A percentile compares a stretch with the other conserved stretches of the same genome.
phyloP scores from a whole-genome alignment of 2,329 filamentous ascomycete genomes.

The Mollisiaceae sp. region DNA sequence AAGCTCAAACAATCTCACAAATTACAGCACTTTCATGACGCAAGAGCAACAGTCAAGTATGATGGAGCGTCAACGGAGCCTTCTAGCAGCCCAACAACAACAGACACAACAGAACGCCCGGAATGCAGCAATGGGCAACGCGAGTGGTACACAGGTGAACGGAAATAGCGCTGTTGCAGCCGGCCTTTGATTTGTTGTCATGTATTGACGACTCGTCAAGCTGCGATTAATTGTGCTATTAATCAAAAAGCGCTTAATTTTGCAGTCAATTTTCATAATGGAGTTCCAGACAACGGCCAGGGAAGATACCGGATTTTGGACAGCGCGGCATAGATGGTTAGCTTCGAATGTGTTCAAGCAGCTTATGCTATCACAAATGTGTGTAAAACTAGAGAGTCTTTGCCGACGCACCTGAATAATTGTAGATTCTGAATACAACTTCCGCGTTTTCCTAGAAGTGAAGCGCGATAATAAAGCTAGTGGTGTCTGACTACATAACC shows the following conservation, averaged over 20 bases:
- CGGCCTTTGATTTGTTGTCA: constrained; percentile 2
- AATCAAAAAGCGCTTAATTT: constrained; percentile 3
- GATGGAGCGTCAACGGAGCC: constrained; percentile 45
- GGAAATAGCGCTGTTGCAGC: constrained; percentile 34
- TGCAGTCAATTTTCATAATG: not conserved
- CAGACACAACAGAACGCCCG: constrained; percentile 39
- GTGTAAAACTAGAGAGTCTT: constrained; percentile 19
- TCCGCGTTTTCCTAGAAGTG: not conserved
- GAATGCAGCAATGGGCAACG: constrained; percentile 35
- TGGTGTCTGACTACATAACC: not conserved
- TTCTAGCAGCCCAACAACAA: constrained; percentile 43
- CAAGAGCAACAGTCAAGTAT: constrained; percentile 43
- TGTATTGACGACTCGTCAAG: not conserved
- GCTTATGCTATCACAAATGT: constrained; percentile 12
- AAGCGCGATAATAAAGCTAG: not conserved
- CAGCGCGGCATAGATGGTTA: constrained; percentile 2
- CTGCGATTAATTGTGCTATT: not conserved
- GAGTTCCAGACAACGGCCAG: constrained; percentile 1
- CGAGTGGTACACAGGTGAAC: constrained; percentile 36
- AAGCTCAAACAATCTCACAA: constrained; percentile 21
- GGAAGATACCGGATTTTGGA: not conserved
- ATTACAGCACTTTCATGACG: constrained; percentile 41
- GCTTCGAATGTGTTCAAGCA: constrained; percentile 9
- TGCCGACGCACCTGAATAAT: constrained; percentile 11
- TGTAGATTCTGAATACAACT: not conserved